phyloP scores from a whole-genome alignment of 2,329 filamentous ascomycete genomes.

The Colletotrichum cuscutae region DNA sequence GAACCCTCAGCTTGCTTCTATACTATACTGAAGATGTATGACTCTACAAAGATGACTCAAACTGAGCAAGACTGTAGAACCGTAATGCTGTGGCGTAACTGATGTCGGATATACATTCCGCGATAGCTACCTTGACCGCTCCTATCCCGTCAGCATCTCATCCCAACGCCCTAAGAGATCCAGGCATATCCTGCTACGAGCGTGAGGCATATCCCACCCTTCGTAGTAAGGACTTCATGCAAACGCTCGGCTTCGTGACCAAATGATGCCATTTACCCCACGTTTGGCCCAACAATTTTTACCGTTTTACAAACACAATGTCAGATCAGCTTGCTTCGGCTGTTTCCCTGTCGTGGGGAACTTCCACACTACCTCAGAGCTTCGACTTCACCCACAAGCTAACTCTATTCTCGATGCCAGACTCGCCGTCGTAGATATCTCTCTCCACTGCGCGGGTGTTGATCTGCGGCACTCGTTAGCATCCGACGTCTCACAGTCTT shows the following conservation, averaged over 20 bases:
- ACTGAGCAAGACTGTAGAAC: slow-evolving; percentile 11
- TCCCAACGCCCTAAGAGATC: neutral
- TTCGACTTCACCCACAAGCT: slow-evolving; percentile 64
- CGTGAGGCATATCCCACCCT: neutral
- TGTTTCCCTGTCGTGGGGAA: neutral
- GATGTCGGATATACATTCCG: slow-evolving; percentile 1
- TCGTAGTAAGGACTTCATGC: neutral
- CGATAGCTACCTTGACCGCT: neutral
- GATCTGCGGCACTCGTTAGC: slow-evolving; percentile 63
- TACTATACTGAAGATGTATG: slow-evolving; percentile 6
- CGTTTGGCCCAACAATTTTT: neutral
- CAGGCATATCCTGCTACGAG: slow-evolving; percentile 1
- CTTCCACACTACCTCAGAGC: slow-evolving; percentile 46
- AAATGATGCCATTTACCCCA: neutral
- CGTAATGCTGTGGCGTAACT: neutral
- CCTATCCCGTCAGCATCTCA: neutral
- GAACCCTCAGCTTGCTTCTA: neutral
- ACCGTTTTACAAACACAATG: neutral
- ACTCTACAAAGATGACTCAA: neutral
- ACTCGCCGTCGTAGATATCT: slow-evolving; percentile 86
- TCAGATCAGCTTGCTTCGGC: neutral
- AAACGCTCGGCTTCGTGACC: neutral
- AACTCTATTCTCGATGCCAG: slow-evolving; percentile 66
- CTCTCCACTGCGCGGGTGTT: slow-evolving; percentile 84
- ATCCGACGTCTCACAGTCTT: slow-evolving; percentile 20